Evolutionary conservation across 2,329 filamentous ascomycete genomes (phyloP).

Genomic region (Orbilia quercus): DNA sequence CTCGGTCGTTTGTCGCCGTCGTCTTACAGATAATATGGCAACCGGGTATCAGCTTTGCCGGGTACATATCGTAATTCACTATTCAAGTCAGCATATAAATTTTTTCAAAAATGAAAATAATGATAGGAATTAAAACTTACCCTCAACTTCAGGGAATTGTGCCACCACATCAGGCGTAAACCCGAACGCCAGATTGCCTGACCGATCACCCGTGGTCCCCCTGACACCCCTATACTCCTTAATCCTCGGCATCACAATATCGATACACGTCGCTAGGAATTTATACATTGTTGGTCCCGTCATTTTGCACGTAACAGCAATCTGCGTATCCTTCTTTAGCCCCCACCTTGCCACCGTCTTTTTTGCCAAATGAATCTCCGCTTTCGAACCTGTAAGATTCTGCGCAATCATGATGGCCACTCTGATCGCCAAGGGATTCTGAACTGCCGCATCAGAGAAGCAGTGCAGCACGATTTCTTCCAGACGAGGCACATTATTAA

Average conservation of each 20-base stretch:
- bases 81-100: conserved; percentile 39
- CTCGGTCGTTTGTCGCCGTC: conserved; percentile 83
- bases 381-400: conserved; percentile 82
- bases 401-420: conserved; percentile 86
- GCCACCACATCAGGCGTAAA: conserved; percentile 79
- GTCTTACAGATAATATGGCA: conserved; percentile 86
- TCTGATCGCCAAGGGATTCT: conserved; percentile 79
- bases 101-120: background rate
- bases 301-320: conserved; percentile 81
- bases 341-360: conserved; percentile 79
- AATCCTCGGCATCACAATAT: conserved; percentile 90
- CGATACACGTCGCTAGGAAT: conserved; percentile 88
- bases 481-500: conserved; percentile 85
- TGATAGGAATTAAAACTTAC: conserved; percentile 74
- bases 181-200: conserved; percentile 87
- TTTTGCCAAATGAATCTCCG: conserved; percentile 76
- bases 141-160: conserved; percentile 91
- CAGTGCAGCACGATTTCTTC: conserved; percentile 83
- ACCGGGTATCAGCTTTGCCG: conserved; percentile 82
- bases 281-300: conserved; percentile 84
- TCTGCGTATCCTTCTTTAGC: conserved; percentile 75
- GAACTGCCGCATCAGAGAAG: conserved; percentile 74
- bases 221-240: conserved; percentile 93
- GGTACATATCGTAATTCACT: conserved; percentile 67
- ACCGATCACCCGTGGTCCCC: conserved; percentile 81